Base-by-base conservation (phyloP, 164 flowering plant genomes). In the Piper betle region DNA sequence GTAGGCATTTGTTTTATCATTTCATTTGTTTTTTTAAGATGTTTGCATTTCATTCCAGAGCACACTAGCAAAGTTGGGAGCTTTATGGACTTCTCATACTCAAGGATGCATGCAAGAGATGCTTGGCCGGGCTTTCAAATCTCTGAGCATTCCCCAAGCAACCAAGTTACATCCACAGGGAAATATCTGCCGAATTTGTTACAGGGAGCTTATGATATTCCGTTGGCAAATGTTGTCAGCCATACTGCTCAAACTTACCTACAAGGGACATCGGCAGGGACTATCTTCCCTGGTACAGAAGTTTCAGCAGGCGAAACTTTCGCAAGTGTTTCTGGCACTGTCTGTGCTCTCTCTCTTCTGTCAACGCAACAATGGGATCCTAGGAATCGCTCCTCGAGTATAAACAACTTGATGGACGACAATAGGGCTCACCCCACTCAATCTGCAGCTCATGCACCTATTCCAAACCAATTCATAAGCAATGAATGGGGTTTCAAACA, bases 321-420 rank as follows among this genome's bases (percentile, higher is more conserved):
- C 57, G 60, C 78, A 5, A 84, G 84, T 72, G 83, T 77, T 64
- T 53, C 85, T 2, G 83, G 83, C 84, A 82, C 96, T 25, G 70
- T 74, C 78, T 74, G 97, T 91, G 97, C 96, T 91, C 97, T 88
- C 96, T 86, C 97, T 91, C 97, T 91, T 91, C 97, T 91, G 96
- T 86, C 97, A 86, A 79, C 69, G 71, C 84, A 82, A 65, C 75
- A 79, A 59, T 85, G 89, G 89, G 80, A 69, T 76, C 76, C 82
- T 40, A 73, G 81, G 76, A 77, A 63, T 70, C 79, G 64, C 50
- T 65, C 80, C 41, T 64, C 80, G 1, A 68, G 64, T 67, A 64
- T 70, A 52, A 74, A 71, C 39, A 63, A 65, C 74, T 62, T 72
- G 13, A 63, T 75, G 70, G 69, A 75, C 50, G 61, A 66, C 16